Base-by-base conservation (phyloP, 2,329 filamentous ascomycete species). In the Sclerotinia spermophila region DNA sequence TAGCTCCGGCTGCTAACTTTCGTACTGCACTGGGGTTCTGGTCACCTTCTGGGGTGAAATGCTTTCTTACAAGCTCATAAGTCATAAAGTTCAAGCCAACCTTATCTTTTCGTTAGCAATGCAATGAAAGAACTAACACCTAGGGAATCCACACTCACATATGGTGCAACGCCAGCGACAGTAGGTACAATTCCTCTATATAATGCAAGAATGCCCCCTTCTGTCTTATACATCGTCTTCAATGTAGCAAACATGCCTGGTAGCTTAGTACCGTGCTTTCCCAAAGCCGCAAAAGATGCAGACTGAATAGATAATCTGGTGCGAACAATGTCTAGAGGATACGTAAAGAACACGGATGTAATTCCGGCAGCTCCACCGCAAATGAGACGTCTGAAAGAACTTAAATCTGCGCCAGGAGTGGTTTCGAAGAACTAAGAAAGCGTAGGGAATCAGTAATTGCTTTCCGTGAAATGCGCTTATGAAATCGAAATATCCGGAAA, bases 81-180 rank as follows among this genome's bases (percentile, higher is more conserved):
- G 93, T 93, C 94, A 98, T 98, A 81, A 99, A 99, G 81, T 99
- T 99, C 69, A 99, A 85, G 53, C 96, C 96, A 73, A 99, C 92
- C 90, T 94, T 55, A 15, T 38, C 48, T 48, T 17, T 35, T 48
- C 27, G 70, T 71, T 62, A 72, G 69, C 67, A 45, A 60, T 30
- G 19, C 5, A 42, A 30, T 40, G 5, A 6, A 53, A 48, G 33
- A 19, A 51, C 35, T n/a, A 44, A 33, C 35, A 44, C 4, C 15
- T 24, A 33, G 10, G 17, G 42, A 27, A 24, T 27, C 30, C n/a
- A 27, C 55, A 81, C 83, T 80, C 79, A 93, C 95, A 80, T 98
- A 98, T 75, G 96, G 96, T 55, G 96, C 96, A 45, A 99, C 96
- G 65, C 96, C 96, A 55, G 95, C 93, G 48, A 99, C 90, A 0